Base-by-base conservation (phyloP, 306 rosid genomes). In the Glycine latifolia region DNA sequence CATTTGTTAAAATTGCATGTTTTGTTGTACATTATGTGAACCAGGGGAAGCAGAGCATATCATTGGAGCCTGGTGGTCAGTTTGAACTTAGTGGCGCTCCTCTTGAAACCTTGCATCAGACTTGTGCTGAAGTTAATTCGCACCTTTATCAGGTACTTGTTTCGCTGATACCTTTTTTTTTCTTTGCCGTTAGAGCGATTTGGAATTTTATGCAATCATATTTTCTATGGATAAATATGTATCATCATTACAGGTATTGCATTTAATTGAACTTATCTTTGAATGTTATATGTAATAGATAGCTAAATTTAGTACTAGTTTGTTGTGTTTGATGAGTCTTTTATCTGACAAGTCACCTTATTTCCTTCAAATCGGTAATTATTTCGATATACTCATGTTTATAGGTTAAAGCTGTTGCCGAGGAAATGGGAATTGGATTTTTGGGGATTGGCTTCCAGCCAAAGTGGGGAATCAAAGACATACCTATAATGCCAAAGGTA, bases 71-170 rank as follows among this genome's bases (percentile, higher is more conserved):
- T 58, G 99, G 99, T 10, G 99, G 98, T 86, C 98, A 96, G 84
- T 93, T 96, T 92, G 99, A 96, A 89, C 97, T 96, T 66, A 96
- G 99, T 81, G 98, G 99, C 35, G 99, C 99, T 52, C 99, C 99
- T 73, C 89, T 96, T 83, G 98, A 93, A 86, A 96, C 98, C 20
- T 88, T 96, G 90, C 99, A 96, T 89, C 99, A 93, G 81, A 96
- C 99, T 73, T 96, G 98, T 83, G 98, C 99, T 26, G 98, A 96
- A 91, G 97, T 96, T 83, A 91, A 96, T 81, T 92, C 97, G 1
- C 99, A 93, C 88, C 98, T 96, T 79, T 91, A 91, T 89, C 99
- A 96, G 92, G 99, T 93, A 55, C 68, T 71, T 80, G 49, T 67
- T 59, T 15, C 13, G 17, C 16, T 2, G 43, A 54, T 69, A 13